Base-by-base conservation (phyloP, 139 green algal genomes). In the Haematococcus lacustris region DNA sequence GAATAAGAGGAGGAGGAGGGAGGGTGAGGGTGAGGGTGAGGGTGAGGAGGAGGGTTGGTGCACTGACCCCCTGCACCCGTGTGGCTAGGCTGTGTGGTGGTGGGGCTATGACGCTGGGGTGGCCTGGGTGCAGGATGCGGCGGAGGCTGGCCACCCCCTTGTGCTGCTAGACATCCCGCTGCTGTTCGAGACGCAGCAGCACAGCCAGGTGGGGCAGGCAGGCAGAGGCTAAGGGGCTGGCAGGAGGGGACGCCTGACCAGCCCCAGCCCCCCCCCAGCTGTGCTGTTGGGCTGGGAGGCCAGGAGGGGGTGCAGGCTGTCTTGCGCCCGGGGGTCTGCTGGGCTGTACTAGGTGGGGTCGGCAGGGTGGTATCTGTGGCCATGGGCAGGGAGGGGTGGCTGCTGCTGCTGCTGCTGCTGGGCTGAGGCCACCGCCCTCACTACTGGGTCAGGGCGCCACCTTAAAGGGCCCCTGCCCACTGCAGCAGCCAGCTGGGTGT, bases 131-230 rank as follows among this genome's bases (percentile, higher is more conserved):
- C 28, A 73, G 30, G 74, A 87, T 70, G 51, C 70, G 28, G 39
- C 50, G 0, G 32, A 66, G 0, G 68, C 57, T 0, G 79, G 73
- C 2, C 57, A 64, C 2, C 39, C 38, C 9, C 68, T 96, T 35
- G 79, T 93, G 2, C 81, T 93, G 34, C 80, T 97, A 35, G 91
- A 97, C 69, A 90, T 97, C 5, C 92, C 92, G 23, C 77, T 97
- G 76, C 83, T 97, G 47, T 97, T 81, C 57, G 92, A 97, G 76
- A 94, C 80, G 1, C 64, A 76, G 0, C 77, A 71, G 28, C 69
- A 93, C 51, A 38, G 62, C 0, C 38, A 69, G 6, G 72, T 86
- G 3, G 90, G 96, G 66, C 78, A 4, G 4, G 53, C 4, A 7
- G 53, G 30, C 13, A 28, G 47, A 57, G 47, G 21, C 21, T 57